Base-by-base conservation (phyloP, 2,329 filamentous ascomycete genomes). In the Colletotrichum lini region DNA sequence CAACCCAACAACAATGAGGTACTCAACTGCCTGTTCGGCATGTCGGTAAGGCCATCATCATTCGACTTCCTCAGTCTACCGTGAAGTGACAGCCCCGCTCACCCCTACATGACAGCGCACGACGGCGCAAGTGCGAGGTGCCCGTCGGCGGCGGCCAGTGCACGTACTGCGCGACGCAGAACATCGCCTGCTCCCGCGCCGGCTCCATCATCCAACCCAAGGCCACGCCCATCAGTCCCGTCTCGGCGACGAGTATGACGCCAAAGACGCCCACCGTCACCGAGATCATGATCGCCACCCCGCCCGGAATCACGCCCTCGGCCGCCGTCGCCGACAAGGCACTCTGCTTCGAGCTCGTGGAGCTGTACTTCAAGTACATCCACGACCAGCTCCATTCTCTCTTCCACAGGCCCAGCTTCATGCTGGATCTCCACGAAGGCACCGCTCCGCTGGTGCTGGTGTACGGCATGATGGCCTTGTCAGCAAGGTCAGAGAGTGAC, bases 301-400 rank as follows among this genome's bases (percentile, higher is more conserved):
- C 67, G 9, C 47, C 63, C 15, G 67, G 63, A 47, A 72, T 73
- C 16, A 65, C 72, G 21, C 72, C 72, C 3, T 13, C 62, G 7
- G 72, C 70, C 9, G 72, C 70, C 23, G 72, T 73, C 13, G 58
- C 71, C 50, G 66, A 73, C 56, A 73, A 73, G 63, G 62, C 72
- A 1, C 54, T 73, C 4, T 73, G 72, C 42, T 73, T 71, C 50
- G 76, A 78, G 65, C 70, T 78, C 26, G 76, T 80, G 6, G 78
- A 81, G 50, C 72, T 79, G 6, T 81, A 82, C 59, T 76, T 81
- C 57, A 73, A 74, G 47, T 77, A 77, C 56, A 80, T 81, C 26
- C 79, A 80, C 62, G 79, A 80, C 45, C 75, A 79, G 65, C 78
- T 79, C 13, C 79, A 80, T 71, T 77, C 77, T 9, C 72, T 81